Conservation (phyloP, 1,284 basidiomycete species). For the Papiliotrema nemorosa region DNA sequence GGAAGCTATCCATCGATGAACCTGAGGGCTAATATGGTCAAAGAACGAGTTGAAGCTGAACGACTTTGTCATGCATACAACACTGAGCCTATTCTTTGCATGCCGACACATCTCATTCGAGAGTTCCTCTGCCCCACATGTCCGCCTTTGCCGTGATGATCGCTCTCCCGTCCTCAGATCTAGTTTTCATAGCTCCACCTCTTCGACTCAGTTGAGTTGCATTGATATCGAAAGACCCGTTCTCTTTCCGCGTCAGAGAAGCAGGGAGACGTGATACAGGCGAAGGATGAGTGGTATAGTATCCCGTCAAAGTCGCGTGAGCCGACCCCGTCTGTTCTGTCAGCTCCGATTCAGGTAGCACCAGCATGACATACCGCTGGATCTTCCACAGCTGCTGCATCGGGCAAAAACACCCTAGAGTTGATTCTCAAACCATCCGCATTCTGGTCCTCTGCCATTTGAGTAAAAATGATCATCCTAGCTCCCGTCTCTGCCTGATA, state of each 20-base stretch:
- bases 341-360: neutral
- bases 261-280: neutral
- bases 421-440: constrained; percentile 2
- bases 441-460: constrained; percentile 1
- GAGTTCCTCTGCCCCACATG: neutral
- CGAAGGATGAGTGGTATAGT: constrained; percentile 12
- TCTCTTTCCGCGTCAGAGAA: neutral
- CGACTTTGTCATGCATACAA: neutral
- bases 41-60: neutral
- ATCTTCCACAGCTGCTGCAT: neutral
- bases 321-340: constrained; percentile 17
- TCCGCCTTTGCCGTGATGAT: neutral
- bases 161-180: neutral
- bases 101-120: neutral
- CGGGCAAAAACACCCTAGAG: constrained; percentile 15
- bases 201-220: constrained; percentile 1
- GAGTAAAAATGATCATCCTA: constrained; percentile 10
- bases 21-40: neutral
- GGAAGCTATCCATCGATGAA: neutral
- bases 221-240: neutral
- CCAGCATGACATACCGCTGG: neutral
- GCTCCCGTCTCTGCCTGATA: neutral
- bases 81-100: neutral
- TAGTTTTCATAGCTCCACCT: neutral
- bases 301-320: constrained; percentile 16